Percentiles rank a stretch among this genome's conserved stretches.
Evolutionary conservation across 2,329 filamentous ascomycete genomes (phyloP).

Genomic region (Pseudogymnoascus sp.): DNA sequence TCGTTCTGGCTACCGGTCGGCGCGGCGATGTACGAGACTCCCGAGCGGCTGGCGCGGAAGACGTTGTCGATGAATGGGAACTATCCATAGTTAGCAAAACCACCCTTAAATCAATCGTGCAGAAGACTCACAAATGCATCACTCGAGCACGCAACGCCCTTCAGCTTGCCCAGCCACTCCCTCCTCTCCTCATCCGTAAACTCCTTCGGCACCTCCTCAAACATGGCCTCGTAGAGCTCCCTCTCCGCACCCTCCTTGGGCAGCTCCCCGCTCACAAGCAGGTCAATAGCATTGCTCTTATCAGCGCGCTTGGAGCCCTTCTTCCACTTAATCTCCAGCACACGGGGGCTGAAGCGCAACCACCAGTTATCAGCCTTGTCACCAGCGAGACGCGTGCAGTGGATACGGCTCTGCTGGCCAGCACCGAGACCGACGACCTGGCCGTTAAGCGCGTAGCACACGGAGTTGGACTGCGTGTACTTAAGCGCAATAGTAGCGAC

Average conservation of each 20-base stretch:
- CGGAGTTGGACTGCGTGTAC: conserved; percentile 98
- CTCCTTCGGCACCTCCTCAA: conserved; percentile 75
- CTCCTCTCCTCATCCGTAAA: conserved; percentile 81
- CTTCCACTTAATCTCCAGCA: conserved; percentile 89
- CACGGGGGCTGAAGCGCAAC: conserved; percentile 93
- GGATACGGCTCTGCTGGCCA: conserved; percentile 94
- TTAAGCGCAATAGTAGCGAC: conserved; percentile 96
- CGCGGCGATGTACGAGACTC: conserved; percentile 91
- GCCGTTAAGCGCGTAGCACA: conserved; percentile 91
- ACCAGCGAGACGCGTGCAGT: conserved; percentile 93
- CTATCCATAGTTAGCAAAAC: conserved; percentile 33
- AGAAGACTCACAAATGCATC: conserved; percentile 79
- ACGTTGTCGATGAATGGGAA: conserved; percentile 99
- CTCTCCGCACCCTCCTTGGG: conserved; percentile 77
- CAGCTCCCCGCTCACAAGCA: conserved; percentile 84
- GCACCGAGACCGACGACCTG: conserved; percentile 92
- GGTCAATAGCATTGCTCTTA: conserved; percentile 96
- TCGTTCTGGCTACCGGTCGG: conserved; percentile 88
- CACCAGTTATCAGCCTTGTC: conserved; percentile 99
- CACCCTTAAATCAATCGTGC: not conserved
- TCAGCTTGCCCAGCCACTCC: conserved; percentile 76
- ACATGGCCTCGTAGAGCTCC: conserved; percentile 77
- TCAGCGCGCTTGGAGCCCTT: conserved; percentile 93
- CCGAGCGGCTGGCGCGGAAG: conserved; percentile 79
- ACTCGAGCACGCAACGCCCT: conserved; percentile 76